Evolutionary conservation across 2,329 filamentous ascomycete genomes (phyloP), one percentile per base, ranked within the genome.

Genomic region (Cladophialophora psammophila): DNA sequence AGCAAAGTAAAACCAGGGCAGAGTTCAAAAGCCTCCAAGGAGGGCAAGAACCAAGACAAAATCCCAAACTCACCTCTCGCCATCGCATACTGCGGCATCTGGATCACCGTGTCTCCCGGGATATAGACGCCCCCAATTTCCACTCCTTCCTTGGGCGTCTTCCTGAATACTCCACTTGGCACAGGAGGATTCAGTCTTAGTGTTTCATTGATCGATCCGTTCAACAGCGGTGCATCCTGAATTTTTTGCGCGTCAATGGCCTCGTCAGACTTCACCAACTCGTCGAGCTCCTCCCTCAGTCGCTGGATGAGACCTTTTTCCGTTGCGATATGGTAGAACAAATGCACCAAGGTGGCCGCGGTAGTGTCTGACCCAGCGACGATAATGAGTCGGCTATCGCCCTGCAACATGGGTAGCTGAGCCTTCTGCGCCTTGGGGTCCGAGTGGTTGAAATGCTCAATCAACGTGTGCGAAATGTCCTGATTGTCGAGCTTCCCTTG

Each of bases 121-220:
- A 81, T 74, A 63, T 70, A 77, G 0, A 66, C 71, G 4, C 74
- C 75, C 13, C 74, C 79, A 31, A 81, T 73, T 18, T 69, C 69
- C 36, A 81, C 71, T 18, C 80, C 80, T 62, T 78, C 73, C 18
- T 77, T 58, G 7, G 80, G 80, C 1, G 80, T 81, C 12, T 76
- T 56, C 3, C 81, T 74, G 35, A 74, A 72, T 31, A 80, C 53
- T 0, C 76, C 78, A 7, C 74, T 75, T 1, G 79, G 78, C 1
- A 81, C 76, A 0, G 80, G 74, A 5, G 81, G 80, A 60, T 81
- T 75, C 3, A 83, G 72, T n/a, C 81, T 77, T 3, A 82, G 71
- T 1, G 79, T 74, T 67, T 83, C 81, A 63, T 82, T 78, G 73
- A 82, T 80, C n/a, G 76, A 71, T 15, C 75, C 78, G 53, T 72